phyloP scores from a whole-genome alignment of 23 red algal species.

The Gracilaria gracilis region DNA sequence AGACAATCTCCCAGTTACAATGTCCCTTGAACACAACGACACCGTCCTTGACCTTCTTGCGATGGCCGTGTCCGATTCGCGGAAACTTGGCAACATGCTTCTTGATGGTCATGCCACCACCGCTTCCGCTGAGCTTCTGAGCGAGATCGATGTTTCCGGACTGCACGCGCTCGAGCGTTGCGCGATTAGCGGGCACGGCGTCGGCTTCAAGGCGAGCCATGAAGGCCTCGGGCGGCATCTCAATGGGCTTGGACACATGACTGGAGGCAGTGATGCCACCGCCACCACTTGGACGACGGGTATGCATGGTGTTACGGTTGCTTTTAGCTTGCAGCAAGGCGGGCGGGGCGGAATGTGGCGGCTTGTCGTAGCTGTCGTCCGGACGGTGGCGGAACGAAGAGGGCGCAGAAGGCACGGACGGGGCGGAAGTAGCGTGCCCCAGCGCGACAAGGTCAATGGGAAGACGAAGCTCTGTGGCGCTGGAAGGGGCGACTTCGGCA shows the following conservation, averaged over 20 bases:
- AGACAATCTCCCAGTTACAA: slow-evolving; percentile 82
- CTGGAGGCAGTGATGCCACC: neutral
- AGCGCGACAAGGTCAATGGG: neutral
- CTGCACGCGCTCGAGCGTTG: slow-evolving; percentile 44
- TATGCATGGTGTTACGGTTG: slow-evolving; percentile 38
- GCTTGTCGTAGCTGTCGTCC: slow-evolving; percentile 20
- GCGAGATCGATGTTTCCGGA: slow-evolving; percentile 37
- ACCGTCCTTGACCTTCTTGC: slow-evolving; percentile 84
- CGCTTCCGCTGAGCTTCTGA: slow-evolving; percentile 40
- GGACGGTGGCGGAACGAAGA: neutral
- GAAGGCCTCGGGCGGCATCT: slow-evolving; percentile 53
- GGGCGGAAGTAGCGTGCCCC: slow-evolving; percentile 37
- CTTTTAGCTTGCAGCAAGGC: slow-evolving; percentile 33
- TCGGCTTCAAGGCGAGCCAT: slow-evolving; percentile 16
- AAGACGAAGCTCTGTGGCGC: neutral
- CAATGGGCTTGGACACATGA: slow-evolving; percentile 69
- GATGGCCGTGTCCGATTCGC: slow-evolving; percentile 32
- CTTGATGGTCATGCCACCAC: slow-evolving; percentile 41
- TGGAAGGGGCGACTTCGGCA: neutral
- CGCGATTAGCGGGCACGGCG: slow-evolving; percentile 35
- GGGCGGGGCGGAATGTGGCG: slow-evolving; percentile 23
- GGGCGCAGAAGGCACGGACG: slow-evolving; percentile 13
- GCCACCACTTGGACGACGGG: slow-evolving; percentile 34
- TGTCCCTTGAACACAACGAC: slow-evolving; percentile 84
- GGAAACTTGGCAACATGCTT: slow-evolving; percentile 69